Percentiles rank a stretch among this genome's conserved stretches.
These are phyloP conservation scores for Stygiomarasmius scandens DNA, from an alignment of 1,284 basidiomycete species.

Conservation along the genomic window DNA sequence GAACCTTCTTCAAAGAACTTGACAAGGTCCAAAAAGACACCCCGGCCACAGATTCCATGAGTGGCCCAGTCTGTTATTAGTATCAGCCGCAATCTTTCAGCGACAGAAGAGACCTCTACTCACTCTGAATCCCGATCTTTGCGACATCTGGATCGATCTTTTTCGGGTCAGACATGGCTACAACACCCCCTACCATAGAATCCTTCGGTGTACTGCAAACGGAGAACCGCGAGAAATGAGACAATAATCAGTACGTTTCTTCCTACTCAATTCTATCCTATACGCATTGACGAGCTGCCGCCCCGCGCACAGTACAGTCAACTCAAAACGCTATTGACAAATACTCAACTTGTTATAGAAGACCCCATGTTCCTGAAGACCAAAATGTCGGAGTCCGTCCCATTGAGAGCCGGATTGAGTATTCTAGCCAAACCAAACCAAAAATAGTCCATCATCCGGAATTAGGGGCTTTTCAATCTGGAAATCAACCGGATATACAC, in stretches of 20 bases:
- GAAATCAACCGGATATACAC: conserved; percentile 22
- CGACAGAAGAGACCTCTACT: conserved; percentile 22
- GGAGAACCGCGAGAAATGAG: background rate
- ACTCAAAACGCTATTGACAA: no score
- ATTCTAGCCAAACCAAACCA: conserved; percentile 48
- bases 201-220: conserved; percentile 46
- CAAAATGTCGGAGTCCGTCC: conserved; percentile 71
- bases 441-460: background rate
- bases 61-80: conserved; percentile 61
- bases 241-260: conserved; percentile 11
- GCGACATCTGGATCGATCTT: conserved; percentile 51
- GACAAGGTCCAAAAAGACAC: conserved; percentile 69
- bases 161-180: conserved; percentile 51
- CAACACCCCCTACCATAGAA: conserved; percentile 47
- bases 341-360: conserved; percentile 69
- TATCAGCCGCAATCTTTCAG: background rate
- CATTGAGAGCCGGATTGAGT: conserved; percentile 78
- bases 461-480: no score
- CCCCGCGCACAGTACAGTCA: background rate
- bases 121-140: conserved; percentile 70
- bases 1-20: conserved; percentile 45
- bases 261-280: no score
- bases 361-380: conserved; percentile 53
- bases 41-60: conserved; percentile 75
- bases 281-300: no score